These are phyloP conservation scores for Stephania yunnanensis DNA, from an alignment of 164 flowering plant genomes.

Conservation along the genomic window DNA sequence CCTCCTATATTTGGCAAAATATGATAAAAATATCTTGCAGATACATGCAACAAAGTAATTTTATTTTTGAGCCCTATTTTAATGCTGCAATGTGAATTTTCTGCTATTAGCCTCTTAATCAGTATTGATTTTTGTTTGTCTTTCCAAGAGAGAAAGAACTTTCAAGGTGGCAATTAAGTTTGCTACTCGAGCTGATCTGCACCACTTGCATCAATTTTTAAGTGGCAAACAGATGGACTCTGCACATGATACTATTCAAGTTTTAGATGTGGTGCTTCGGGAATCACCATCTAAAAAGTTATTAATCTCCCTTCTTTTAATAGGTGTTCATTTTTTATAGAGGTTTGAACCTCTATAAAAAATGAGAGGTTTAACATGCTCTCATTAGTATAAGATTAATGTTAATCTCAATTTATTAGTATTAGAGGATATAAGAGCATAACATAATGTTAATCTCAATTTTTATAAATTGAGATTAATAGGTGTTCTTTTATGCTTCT, in stretches of 20 bases:
- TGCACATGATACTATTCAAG: constrained; percentile 72
- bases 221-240: constrained; percentile 32
- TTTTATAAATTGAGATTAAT: too few relatives aligned
- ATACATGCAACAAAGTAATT: constrained; percentile 14
- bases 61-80: background rate
- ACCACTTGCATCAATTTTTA: constrained; percentile 48
- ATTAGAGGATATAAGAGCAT: too few relatives aligned
- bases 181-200: constrained; percentile 43
- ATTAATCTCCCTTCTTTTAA: background rate
- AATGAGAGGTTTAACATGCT: too few relatives aligned
- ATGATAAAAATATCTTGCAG: too few relatives aligned
- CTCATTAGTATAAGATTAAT: too few relatives aligned
- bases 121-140: background rate
- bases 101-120: background rate
- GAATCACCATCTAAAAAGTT: constrained; percentile 37
- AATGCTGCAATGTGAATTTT: background rate
- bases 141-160: constrained; percentile 45
- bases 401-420: too few relatives aligned
- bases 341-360: too few relatives aligned
- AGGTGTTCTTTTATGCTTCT: too few relatives aligned
- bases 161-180: constrained; percentile 58
- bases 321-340: background rate
- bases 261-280: constrained; percentile 62
- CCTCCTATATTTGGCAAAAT: too few relatives aligned
- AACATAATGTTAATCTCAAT: too few relatives aligned